phyloP scores from a whole-genome alignment of 108 stramenopile genomes.

The Cyclostephanos invisitatus region DNA sequence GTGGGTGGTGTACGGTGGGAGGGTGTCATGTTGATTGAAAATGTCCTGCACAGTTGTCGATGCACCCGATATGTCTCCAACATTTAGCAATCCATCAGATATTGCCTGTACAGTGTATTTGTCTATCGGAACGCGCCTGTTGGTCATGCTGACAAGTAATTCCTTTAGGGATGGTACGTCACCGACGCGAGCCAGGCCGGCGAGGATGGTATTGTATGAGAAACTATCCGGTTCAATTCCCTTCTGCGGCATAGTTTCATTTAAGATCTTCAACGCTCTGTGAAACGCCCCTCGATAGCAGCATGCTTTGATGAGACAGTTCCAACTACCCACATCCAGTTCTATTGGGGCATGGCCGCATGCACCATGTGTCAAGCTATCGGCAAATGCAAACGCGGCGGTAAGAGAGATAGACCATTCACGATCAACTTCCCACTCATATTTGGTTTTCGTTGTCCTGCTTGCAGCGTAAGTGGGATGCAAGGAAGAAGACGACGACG shows the following conservation, averaged over 20 bases:
- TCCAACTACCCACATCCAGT: slow-evolving; percentile 66
- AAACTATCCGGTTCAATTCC: slow-evolving; percentile 66
- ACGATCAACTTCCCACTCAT: slow-evolving; percentile 68
- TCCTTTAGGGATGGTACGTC: slow-evolving; percentile 61
- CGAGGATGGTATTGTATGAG: slow-evolving; percentile 73
- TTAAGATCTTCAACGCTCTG: slow-evolving; percentile 79
- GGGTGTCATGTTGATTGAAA: slow-evolving; percentile 80
- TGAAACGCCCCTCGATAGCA: slow-evolving; percentile 81
- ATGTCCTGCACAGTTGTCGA: slow-evolving; percentile 59
- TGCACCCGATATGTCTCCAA: slow-evolving; percentile 73
- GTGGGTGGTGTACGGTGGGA: slow-evolving; percentile 87
- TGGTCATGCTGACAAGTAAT: slow-evolving; percentile 64
- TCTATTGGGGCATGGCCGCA: slow-evolving; percentile 83
- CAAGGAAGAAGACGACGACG: slow-evolving; percentile 2
- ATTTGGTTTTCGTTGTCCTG: slow-evolving; percentile 53
- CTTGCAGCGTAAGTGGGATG: slow-evolving; percentile 6
- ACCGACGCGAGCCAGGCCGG: slow-evolving; percentile 68
- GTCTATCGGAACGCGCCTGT: slow-evolving; percentile 55
- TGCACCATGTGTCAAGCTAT: slow-evolving; percentile 83
- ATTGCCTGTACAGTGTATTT: slow-evolving; percentile 69
- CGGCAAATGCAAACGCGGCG: slow-evolving; percentile 85
- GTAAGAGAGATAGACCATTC: slow-evolving; percentile 74
- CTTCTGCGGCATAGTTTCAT: slow-evolving; percentile 68
- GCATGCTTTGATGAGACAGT: slow-evolving; percentile 76
- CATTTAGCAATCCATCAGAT: slow-evolving; percentile 72